Base-by-base conservation (phyloP, 106 monocot genomes). In the Agapanthus africanus region DNA sequence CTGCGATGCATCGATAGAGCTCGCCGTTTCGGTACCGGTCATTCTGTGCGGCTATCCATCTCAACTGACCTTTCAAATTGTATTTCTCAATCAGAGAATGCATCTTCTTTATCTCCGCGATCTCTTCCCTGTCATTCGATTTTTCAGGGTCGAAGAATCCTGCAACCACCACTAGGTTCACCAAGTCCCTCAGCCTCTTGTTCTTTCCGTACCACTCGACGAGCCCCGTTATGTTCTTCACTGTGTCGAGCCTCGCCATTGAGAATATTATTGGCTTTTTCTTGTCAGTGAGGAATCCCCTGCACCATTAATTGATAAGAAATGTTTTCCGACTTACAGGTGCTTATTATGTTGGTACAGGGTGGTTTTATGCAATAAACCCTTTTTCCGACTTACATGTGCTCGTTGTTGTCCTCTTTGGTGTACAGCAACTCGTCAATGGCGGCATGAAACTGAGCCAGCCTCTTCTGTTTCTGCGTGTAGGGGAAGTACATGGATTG, bases 181-280 rank as follows among this genome's bases (percentile, higher is more conserved):
- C 97, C 27, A 97, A 63, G 28, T 86, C 84, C 70, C 97, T 76
- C 51, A 92, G 76, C 75, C 75, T 88, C 68, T 73, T 87, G 81
- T 90, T 97, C 82, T 83, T 92, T 0, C 84, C 89, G 40, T 87
- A 97, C 92, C 88, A 97, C 65, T 97, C 97, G 0, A 82, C 82
- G 39, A 97, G 62, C 23, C 97, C 97, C 0, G 82, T 86, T 60
- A 97, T 89, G 78, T 91, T 97, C 86, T 97, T 97, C 76, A 97
- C 88, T 1, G 81, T 86, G 69, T 97, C 95, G 0, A 97, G 88
- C 72, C 95, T 88, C 33, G 95, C 91, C 95, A 97, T 97, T 4
- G 95, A 97, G 78, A 97, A 97, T 59, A 97, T 84, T 68, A 97
- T 86, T 7, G 95, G 95, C 62, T 91, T 97, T 52, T 78, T 84